Evolutionary conservation across 2,329 filamentous ascomycete genomes (phyloP), one percentile per base, ranked within the genome.

Genomic region (Cyphellophora europaea): DNA sequence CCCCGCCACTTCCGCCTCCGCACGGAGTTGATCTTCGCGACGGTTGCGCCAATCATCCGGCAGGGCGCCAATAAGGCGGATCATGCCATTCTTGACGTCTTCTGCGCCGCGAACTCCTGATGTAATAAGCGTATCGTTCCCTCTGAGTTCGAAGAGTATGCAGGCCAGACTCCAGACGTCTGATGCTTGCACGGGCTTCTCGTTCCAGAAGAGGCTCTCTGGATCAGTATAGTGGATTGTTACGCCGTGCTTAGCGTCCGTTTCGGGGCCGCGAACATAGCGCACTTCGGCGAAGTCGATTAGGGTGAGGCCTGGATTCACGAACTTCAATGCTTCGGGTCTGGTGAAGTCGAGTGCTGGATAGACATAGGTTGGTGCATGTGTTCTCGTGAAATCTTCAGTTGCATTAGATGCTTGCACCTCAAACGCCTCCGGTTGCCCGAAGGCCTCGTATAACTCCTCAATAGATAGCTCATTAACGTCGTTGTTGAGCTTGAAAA

Each of bases 61-160:
- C n/a, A n/a, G n/a, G n/a, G n/a, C n/a, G n/a, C n/a, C n/a, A n/a
- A n/a, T n/a, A n/a, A n/a, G n/a, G n/a, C n/a, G n/a, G n/a, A n/a
- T n/a, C n/a, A n/a, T n/a, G n/a, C n/a, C n/a, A n/a, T n/a, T n/a
- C n/a, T n/a, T n/a, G n/a, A n/a, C n/a, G n/a, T n/a, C n/a, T n/a
- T n/a, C n/a, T n/a, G n/a, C n/a, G n/a, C n/a, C n/a, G n/a, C n/a
- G n/a, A n/a, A n/a, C n/a, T n/a, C n/a, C n/a, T n/a, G n/a, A n/a
- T n/a, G n/a, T n/a, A n/a, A n/a, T n/a, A n/a, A n/a, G n/a, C n/a
- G n/a, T n/a, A n/a, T n/a, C n/a, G n/a, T n/a, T n/a, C n/a, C n/a
- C n/a, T n/a, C n/a, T 8, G 8, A 37, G 11, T 14, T 33, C 35
- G 12, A 33, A 37, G 18, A 37, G n/a, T 6, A 25, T 12, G 12